Evolutionary conservation across 148 eudicot genomes (phyloP).

Genomic region (Diospyros kaki): DNA sequence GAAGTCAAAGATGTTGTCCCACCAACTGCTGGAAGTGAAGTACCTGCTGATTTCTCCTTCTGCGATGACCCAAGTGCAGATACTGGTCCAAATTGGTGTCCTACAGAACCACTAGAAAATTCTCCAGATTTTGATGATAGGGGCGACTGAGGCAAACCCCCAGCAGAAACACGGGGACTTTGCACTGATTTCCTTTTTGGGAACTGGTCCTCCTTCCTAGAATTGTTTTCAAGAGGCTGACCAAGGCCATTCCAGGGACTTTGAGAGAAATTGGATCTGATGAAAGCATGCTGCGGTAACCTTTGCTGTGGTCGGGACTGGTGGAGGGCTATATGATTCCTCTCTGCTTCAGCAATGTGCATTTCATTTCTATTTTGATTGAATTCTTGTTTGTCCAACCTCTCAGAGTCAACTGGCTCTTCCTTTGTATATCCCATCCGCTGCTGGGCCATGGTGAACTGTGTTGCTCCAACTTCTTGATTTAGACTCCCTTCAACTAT

Average conservation of each 20-base stretch:
- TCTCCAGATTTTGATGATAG: constrained; percentile 74
- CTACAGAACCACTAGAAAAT: constrained; percentile 71
- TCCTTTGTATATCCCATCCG: constrained; percentile 48
- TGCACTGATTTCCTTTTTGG: constrained; percentile 64
- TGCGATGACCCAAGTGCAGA: constrained; percentile 56
- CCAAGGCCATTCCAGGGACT: constrained; percentile 53
- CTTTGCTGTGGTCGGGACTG: constrained; percentile 54
- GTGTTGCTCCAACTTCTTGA: constrained; percentile 42
- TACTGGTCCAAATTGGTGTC: constrained; percentile 61
- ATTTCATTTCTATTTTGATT: constrained; percentile 39
- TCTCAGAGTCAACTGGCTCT: constrained; percentile 51
- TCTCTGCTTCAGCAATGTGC: constrained; percentile 50
- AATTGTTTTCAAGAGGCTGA: constrained; percentile 57
- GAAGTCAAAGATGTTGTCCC: constrained; percentile 62
- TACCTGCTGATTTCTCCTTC: constrained; percentile 65
- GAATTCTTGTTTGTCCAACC: constrained; percentile 54
- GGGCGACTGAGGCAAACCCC: constrained; percentile 72
- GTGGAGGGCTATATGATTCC: constrained; percentile 43
- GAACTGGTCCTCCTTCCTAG: constrained; percentile 65
- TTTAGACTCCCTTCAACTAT: constrained; percentile 58
- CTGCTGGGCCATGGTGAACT: constrained; percentile 43
- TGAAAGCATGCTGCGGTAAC: constrained; percentile 44
- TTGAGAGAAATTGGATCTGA: constrained; percentile 53
- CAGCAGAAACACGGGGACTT: constrained; percentile 80
- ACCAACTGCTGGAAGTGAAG: constrained; percentile 50